Evolutionary conservation across 148 eudicot genomes (phyloP).

Genomic region (Tetragonia tetragonoides): DNA sequence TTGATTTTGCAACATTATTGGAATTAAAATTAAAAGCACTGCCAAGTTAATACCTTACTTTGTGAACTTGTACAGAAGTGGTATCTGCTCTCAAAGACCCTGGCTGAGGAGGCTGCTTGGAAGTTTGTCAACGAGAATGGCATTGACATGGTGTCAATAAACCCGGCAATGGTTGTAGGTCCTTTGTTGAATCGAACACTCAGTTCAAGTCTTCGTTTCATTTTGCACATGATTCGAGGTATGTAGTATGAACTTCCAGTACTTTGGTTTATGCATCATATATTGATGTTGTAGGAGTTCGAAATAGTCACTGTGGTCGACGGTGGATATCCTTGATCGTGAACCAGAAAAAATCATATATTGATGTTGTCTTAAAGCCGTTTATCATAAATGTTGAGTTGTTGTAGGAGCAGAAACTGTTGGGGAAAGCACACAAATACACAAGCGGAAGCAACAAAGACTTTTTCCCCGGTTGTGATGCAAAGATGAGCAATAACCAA

Average conservation of each 20-base stretch:
- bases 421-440: no score
- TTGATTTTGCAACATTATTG: no score
- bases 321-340: no score
- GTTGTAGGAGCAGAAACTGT: no score
- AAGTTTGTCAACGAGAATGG: constrained; percentile 30
- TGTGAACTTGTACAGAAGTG: constrained; percentile 22
- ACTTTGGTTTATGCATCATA: constrained; percentile 10
- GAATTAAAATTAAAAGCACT: neutral
- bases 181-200: constrained; percentile 33
- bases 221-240: constrained; percentile 15
- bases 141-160: constrained; percentile 25
- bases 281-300: no score
- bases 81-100: constrained; percentile 34
- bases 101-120: constrained; percentile 45
- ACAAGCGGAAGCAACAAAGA: no score
- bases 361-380: neutral
- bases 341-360: no score
- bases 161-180: constrained; percentile 36
- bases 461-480: no score
- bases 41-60: neutral
- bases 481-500: no score
- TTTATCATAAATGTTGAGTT: neutral
- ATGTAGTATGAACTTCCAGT: neutral
- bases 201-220: constrained; percentile 14
- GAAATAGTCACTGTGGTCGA: no score